A percentile compares a stretch with the other conserved stretches of the same genome.
phyloP scores from a whole-genome alignment of 345 rosid species.

The Turnera subulata region DNA sequence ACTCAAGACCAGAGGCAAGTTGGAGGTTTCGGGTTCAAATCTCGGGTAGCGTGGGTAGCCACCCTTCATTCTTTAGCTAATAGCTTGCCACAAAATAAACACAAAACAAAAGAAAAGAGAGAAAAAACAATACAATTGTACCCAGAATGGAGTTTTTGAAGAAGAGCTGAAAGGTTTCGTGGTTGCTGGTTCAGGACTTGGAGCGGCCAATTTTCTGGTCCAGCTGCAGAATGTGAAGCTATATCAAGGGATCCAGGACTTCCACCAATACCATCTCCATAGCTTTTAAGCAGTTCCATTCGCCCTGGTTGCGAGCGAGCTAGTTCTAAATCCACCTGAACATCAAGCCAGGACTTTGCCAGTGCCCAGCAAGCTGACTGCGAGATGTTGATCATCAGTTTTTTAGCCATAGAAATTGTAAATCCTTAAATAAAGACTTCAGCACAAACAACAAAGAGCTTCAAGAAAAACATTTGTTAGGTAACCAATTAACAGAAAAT shows the following conservation, averaged over 20 bases:
- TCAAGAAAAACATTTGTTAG: not conserved
- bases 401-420: not conserved
- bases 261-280: constrained; percentile 48
- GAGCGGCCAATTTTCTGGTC: constrained; percentile 88
- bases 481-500: not conserved
- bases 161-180: constrained; percentile 74
- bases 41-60: too few species aligned
- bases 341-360: constrained; percentile 98
- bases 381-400: constrained; percentile 4
- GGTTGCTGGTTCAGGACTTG: constrained; percentile 94
- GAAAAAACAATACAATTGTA: constrained; percentile 18
- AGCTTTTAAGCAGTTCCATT: constrained; percentile 56
- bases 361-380: constrained; percentile 99
- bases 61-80: too few species aligned
- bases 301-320: constrained; percentile 65
- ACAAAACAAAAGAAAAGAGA: not conserved
- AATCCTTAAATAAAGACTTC: not conserved
- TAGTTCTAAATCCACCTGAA: constrained; percentile 86
- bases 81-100: too few species aligned
- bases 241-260: constrained; percentile 52
- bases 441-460: not conserved
- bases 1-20: too few species aligned
- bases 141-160: constrained; percentile 98
- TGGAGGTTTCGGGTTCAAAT: too few species aligned
- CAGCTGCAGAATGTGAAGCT: constrained; percentile 41